Evolutionary conservation across 2,329 filamentous ascomycete genomes (phyloP), one percentile per base, ranked within the genome.

Genomic region (Pseudogymnoascus sp.): DNA sequence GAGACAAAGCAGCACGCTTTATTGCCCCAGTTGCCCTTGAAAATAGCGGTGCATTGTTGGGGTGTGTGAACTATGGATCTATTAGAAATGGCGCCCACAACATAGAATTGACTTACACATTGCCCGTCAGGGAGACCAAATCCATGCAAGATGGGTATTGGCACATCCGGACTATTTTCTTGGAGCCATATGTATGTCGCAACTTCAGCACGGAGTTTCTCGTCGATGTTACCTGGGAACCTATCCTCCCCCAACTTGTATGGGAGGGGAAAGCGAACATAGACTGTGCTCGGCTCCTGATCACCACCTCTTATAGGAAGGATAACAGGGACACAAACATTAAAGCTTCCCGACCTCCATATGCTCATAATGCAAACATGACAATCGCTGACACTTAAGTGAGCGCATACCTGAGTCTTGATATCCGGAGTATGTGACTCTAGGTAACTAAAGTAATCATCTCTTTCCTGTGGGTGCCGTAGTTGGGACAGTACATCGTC

Each of bases 131-230:
- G 36, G 5, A 39, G 36, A n/a, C 13, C 13, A n/a, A 39, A 39
- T 8, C 69, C 71, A 40, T 66, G 69, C 13, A 75, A 61, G 1
- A 63, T 62, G 72, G 72, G 13, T 73, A 71, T 4, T 69, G 72
- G 13, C 77, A 66, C n/a, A 66, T 39, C 60, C 15, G 72, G 72
- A 63, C 72, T 76, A 42, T 76, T 64, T 27, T 73, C 65, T 36
- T 73, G 66, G 4, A 77, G 65, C 73, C 72, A 77, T 21, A 72
- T 66, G 64, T 74, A 78, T 0, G 74, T 74, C 1, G 70, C 75
- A 15, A 70, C 73, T 67, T 78, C 75, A 61, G 68, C 68, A 7
- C 69, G 64, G 1, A 78, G 25, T 69, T 79, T 79, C 68, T 79
- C 76, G 39, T 79, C 74, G 8, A 72, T 69, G 37, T 72, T 77